phyloP scores from a whole-genome alignment of 805 yeast genomes.

The Kazachstania bromeliacearum region DNA sequence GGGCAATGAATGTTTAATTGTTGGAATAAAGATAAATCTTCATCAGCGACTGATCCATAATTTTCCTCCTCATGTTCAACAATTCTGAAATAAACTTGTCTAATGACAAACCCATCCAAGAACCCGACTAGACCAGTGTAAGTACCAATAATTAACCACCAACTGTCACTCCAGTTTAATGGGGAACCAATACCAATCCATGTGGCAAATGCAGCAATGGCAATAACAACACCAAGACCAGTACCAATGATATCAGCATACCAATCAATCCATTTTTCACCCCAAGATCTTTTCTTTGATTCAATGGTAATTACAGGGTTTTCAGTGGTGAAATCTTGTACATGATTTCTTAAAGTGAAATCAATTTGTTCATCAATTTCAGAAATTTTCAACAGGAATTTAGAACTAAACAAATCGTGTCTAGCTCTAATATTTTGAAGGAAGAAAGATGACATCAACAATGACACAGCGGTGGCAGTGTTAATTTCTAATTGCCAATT shows the following conservation, averaged over 20 bases:
- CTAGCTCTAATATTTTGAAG: slow-evolving; percentile 34
- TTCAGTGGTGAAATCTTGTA: slow-evolving; percentile 15
- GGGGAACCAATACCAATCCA: slow-evolving; percentile 33
- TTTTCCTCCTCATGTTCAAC: slow-evolving; percentile 19
- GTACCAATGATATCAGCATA: slow-evolving; percentile 38
- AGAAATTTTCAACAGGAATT: slow-evolving; percentile 13
- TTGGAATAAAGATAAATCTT: slow-evolving; percentile 28
- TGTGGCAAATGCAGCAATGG: slow-evolving; percentile 26
- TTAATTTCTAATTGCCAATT: slow-evolving; percentile 36
- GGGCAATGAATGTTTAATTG: slow-evolving; percentile 20
- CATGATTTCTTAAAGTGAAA: slow-evolving; percentile 12
- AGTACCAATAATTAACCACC: slow-evolving; percentile 42
- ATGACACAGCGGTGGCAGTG: slow-evolving; percentile 33
- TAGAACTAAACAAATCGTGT: slow-evolving; percentile 27
- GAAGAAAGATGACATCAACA: slow-evolving; percentile 31
- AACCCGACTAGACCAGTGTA: slow-evolving; percentile 38
- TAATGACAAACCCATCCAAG: slow-evolving; percentile 34
- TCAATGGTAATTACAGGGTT: slow-evolving; percentile 20
- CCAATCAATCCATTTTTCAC: slow-evolving; percentile 26
- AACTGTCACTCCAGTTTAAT: slow-evolving; percentile 32
- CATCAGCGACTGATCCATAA: slow-evolving; percentile 24
- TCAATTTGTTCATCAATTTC: slow-evolving; percentile 28
- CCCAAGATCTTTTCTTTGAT: slow-evolving; percentile 11
- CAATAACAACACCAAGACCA: slow-evolving; percentile 32
- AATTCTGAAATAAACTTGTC: slow-evolving; percentile 31